Conservation (phyloP, 225 moss, liverwort and hornwort species). For the Asterella californica region DNA sequence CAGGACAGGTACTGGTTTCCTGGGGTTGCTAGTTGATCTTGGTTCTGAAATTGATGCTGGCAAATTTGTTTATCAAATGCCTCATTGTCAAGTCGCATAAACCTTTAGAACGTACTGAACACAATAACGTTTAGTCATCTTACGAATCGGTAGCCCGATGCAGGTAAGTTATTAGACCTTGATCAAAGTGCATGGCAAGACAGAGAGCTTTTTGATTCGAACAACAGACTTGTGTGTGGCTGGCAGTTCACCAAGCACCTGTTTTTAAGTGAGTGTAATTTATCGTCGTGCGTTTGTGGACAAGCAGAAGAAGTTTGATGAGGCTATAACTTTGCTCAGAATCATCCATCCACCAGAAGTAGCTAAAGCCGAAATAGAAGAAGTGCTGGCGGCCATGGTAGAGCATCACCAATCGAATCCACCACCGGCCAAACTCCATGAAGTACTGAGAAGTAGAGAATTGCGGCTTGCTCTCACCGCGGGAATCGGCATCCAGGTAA, state of each 20-base stretch:
- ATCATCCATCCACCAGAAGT: slow-evolving; percentile 61
- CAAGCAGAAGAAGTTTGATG: slow-evolving; percentile 70
- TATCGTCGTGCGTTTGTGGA: background rate
- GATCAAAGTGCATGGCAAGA: background rate
- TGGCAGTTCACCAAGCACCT: background rate
- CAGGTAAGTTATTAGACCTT: background rate
- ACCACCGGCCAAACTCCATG: slow-evolving; percentile 35
- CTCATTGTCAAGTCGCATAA: background rate
- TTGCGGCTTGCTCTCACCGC: slow-evolving; percentile 78
- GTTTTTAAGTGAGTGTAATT: background rate
- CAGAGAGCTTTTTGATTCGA: background rate
- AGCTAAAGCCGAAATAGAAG: slow-evolving; percentile 61
- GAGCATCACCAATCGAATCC: slow-evolving; percentile 39
- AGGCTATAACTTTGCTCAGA: slow-evolving; percentile 61
- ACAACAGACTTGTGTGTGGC: background rate
- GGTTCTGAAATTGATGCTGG: background rate
- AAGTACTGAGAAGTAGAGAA: slow-evolving; percentile 58
- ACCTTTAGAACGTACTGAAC: background rate
- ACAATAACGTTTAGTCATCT: too few relatives aligned
- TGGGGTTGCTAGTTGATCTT: background rate
- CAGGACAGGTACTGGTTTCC: slow-evolving; percentile 60
- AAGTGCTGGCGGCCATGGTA: slow-evolving; percentile 53
- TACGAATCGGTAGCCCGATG: background rate
- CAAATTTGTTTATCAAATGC: background rate
- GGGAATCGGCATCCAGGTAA: slow-evolving; percentile 90